Conservation (phyloP, 164 flowering plant species). For the Umbilicus rupestris region DNA sequence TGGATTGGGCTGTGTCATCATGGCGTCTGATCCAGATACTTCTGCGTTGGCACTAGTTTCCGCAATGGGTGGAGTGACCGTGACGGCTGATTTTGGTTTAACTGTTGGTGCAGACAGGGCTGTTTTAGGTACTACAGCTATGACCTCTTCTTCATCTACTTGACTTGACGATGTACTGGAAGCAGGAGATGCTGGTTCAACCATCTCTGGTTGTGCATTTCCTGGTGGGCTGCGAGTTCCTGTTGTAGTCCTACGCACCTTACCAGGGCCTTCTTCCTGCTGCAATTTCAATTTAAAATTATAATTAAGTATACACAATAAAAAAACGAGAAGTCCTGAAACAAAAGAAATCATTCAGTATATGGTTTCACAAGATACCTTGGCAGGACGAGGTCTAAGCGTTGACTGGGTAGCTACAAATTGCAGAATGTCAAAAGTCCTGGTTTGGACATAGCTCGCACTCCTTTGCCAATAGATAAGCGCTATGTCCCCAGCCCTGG, state of each 20-base stretch:
- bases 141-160: background rate
- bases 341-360: background rate
- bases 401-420: slow-evolving; percentile 77
- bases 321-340: background rate
- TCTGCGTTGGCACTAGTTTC: background rate
- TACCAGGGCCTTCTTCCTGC: background rate
- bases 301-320: background rate
- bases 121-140: background rate
- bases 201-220: background rate
- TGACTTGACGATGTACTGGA: slow-evolving; percentile 1
- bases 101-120: background rate
- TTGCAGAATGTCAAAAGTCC: slow-evolving; percentile 72
- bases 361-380: background rate
- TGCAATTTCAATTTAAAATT: background rate
- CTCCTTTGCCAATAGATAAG: slow-evolving; percentile 69
- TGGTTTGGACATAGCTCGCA: slow-evolving; percentile 76
- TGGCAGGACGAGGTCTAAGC: slow-evolving; percentile 51
- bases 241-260: background rate
- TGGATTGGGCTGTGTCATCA: background rate
- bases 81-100: background rate
- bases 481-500: slow-evolving; percentile 75
- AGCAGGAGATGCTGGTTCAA: slow-evolving; percentile 1
- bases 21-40: background rate
- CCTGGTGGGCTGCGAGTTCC: background rate
- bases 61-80: background rate